A percentile compares a stretch with the other conserved stretches of the same genome.
Evolutionary conservation across 768 basidiomycete genomes (phyloP).

Genomic region (Kwoniella sp.): DNA sequence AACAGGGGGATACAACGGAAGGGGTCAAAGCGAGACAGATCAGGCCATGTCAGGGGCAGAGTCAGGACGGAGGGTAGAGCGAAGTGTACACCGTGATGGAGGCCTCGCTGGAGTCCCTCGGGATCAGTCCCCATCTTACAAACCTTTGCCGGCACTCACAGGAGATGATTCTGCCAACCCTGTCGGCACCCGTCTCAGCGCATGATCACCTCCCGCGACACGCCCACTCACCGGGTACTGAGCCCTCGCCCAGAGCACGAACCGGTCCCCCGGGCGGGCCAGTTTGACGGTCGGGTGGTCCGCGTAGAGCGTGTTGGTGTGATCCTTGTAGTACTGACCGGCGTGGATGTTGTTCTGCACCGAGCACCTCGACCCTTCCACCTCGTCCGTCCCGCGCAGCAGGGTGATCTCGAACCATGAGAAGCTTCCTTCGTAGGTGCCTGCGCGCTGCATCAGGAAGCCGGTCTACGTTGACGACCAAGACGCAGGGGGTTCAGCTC

Average conservation of each 20-base stretch:
- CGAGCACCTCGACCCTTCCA: constrained; percentile 21
- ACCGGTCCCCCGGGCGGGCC: constrained; percentile 29
- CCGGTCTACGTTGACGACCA: background rate
- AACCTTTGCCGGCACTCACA: constrained; percentile 8
- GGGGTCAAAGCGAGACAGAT: background rate
- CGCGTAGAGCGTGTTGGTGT: constrained; percentile 12
- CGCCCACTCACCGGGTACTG: constrained; percentile 32
- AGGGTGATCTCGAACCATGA: constrained; percentile 45
- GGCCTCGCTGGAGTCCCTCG: constrained; percentile 17
- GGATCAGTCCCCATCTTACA: background rate
- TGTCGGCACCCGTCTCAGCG: background rate
- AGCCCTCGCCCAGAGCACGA: constrained; percentile 39
- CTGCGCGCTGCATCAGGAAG: constrained; percentile 12
- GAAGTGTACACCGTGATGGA: constrained; percentile 28
- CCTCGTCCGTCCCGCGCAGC: constrained; percentile 28
- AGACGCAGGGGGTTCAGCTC: background rate
- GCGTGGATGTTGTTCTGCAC: constrained; percentile 42
- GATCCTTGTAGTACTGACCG: constrained; percentile 39
- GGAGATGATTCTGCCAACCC: constrained; percentile 33
- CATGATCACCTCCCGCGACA: background rate
- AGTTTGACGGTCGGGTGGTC: constrained; percentile 21
- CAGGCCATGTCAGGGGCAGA: background rate
- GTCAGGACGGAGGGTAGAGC: constrained; percentile 17
- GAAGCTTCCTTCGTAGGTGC: constrained; percentile 37
- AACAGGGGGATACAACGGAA: no score